A percentile compares a stretch with the other conserved stretches of the same genome.
phyloP scores from a whole-genome alignment of 176 grass and related monocot genomes.

The Aegilops bicornis region DNA sequence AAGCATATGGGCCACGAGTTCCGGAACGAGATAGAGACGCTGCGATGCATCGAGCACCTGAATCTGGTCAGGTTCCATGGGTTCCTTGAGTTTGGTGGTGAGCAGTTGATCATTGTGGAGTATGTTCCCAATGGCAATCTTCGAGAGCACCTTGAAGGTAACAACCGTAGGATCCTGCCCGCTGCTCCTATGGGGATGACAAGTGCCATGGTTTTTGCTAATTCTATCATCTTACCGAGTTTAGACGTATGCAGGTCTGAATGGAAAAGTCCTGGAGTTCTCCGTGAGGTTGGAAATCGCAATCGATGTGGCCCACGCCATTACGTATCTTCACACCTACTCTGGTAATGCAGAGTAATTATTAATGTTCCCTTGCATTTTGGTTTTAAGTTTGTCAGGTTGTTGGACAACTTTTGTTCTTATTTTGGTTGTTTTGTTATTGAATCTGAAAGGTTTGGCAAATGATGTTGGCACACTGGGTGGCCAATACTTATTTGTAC shows the following conservation, averaged over 20 bases:
- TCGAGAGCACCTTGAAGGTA: conserved; percentile 90
- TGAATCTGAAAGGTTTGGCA: not conserved
- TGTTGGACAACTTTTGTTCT: not conserved
- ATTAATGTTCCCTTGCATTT: not conserved
- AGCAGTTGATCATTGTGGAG: conserved; percentile 87
- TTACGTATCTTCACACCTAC: conserved; percentile 98
- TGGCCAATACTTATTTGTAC: not conserved
- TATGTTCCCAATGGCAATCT: conserved; percentile 93
- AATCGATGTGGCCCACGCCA: conserved; percentile 93
- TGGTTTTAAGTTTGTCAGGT: not conserved
- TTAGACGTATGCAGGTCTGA: conserved; percentile 50
- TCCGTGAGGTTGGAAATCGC: conserved; percentile 64
- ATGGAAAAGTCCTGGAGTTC: conserved; percentile 65
- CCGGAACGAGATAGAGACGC: conserved; percentile 77
- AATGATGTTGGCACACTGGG: not conserved
- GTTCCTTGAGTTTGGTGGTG: conserved; percentile 69
- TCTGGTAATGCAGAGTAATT: conserved; percentile 45
- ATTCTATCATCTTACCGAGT: conserved; percentile 24
- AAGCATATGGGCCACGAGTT: conserved; percentile 61
- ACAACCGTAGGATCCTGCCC: conserved; percentile 13
- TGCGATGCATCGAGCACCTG: conserved; percentile 77
- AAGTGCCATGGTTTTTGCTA: not conserved
- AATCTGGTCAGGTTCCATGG: conserved; percentile 91
- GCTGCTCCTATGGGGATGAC: not conserved
- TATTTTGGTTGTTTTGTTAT: conserved; percentile 1